A percentile compares a stretch with the other conserved stretches of the same genome.
phyloP scores from a whole-genome alignment of 768 basidiomycete species.

The Tephrocybe sp. region DNA sequence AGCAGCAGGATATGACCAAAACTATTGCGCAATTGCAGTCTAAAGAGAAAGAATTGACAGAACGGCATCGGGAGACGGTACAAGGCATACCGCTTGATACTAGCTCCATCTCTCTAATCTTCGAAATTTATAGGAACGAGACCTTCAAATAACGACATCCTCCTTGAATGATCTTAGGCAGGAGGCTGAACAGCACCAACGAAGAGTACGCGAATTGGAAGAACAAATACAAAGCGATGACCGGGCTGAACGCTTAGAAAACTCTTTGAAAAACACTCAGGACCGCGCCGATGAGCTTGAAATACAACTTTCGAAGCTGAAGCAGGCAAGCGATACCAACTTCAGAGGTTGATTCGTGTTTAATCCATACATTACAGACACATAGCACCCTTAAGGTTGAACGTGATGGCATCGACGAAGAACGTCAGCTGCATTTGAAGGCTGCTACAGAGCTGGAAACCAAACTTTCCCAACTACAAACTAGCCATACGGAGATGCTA shows the following conservation, averaged over 20 bases:
- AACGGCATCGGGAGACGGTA: conserved; percentile 54
- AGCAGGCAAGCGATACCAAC: conserved; percentile 50
- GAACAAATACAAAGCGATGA: conserved; percentile 85
- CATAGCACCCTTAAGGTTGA: conserved; percentile 59
- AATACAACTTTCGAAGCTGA: conserved; percentile 75
- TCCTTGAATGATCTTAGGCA: conserved; percentile 49
- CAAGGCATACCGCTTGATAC: background rate
- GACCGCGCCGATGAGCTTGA: conserved; percentile 83
- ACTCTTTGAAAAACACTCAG: conserved; percentile 72
- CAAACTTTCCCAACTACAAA: conserved; percentile 45
- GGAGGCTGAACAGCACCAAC: conserved; percentile 51
- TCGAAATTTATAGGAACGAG: conserved; percentile 62
- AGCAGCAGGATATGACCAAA: conserved; percentile 32
- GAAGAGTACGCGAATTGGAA: conserved; percentile 66
- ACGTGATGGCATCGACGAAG: conserved; percentile 51
- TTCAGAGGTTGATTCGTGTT: background rate
- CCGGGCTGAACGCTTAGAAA: conserved; percentile 70
- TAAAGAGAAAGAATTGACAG: conserved; percentile 54
- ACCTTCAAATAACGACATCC: conserved; percentile 62
- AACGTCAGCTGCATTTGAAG: conserved; percentile 38
- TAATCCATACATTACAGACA: conserved; percentile 33
- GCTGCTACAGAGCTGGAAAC: conserved; percentile 45
- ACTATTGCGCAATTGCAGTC: conserved; percentile 39
- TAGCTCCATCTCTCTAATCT: background rate
- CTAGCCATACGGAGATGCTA: conserved; percentile 34